These are phyloP conservation scores for Botrytis sinoallii DNA, from an alignment of 2,329 filamentous ascomycete species.

Conservation along the genomic window DNA sequence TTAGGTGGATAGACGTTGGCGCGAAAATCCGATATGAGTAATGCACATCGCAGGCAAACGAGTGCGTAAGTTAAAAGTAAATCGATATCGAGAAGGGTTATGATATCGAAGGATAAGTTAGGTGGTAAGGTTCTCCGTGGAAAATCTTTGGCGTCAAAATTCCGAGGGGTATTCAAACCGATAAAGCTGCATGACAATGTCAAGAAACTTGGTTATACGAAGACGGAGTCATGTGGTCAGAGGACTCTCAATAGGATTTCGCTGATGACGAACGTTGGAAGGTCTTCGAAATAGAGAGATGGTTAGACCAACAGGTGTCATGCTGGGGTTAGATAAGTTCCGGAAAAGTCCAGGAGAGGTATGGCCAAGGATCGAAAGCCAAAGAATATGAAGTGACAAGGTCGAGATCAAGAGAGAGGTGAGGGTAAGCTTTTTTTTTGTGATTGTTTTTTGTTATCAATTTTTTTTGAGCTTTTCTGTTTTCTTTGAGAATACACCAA, in stretches of 20 bases:
- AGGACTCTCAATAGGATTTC: not conserved
- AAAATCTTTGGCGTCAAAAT: not conserved
- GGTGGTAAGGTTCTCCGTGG: not conserved
- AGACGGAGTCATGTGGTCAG: not conserved
- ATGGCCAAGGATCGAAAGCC: not conserved
- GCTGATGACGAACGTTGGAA: not conserved
- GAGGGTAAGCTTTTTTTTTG: not conserved
- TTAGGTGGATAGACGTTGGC: not conserved
- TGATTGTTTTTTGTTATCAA: not conserved
- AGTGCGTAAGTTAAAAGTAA: not conserved
- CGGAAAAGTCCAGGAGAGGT: not conserved
- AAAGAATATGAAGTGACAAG: not conserved
- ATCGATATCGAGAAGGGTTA: not conserved
- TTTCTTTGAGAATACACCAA: not conserved
- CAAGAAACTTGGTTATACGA: not conserved
- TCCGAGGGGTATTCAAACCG: not conserved
- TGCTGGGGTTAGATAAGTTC: not conserved
- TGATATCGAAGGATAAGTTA: not conserved
- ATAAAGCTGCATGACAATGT: not conserved
- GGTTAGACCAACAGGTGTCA: not conserved
- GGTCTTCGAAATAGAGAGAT: not conserved
- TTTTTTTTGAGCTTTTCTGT: not conserved
- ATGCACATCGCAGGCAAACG: not conserved
- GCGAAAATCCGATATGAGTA: not conserved
- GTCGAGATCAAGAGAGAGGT: not conserved